Evolutionary conservation across 495 filamentous ascomycete species (phyloP).

Genomic region (Pseudoneurospora amorphoporcata): DNA sequence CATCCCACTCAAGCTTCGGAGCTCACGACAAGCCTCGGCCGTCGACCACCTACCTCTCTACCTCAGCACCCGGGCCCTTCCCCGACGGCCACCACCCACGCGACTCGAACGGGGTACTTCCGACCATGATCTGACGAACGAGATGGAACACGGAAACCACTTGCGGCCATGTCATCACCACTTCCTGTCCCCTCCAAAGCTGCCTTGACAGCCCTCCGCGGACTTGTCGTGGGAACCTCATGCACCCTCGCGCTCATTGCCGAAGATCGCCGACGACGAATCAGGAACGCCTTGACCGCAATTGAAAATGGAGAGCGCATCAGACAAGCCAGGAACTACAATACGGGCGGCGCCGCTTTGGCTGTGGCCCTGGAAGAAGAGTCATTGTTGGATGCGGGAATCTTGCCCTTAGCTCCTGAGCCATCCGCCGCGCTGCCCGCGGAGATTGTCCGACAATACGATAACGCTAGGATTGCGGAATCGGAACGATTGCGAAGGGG

Average conservation of each 20-base stretch:
- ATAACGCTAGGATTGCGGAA: background rate
- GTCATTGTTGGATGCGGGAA: slow-evolving; percentile 8
- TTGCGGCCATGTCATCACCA: slow-evolving; percentile 27
- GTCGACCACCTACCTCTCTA: background rate
- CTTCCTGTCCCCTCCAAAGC: slow-evolving; percentile 44
- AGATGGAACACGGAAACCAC: slow-evolving; percentile 12
- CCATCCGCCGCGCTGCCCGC: slow-evolving; percentile 1
- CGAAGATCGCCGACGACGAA: slow-evolving; percentile 43
- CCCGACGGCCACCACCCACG: background rate
- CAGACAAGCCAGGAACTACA: slow-evolving; percentile 32
- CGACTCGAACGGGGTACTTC: background rate
- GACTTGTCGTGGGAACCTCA: slow-evolving; percentile 41
- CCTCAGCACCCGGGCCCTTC: background rate
- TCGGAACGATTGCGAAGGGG: background rate
- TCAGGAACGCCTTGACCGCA: slow-evolving; percentile 32
- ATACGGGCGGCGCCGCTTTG: slow-evolving; percentile 16
- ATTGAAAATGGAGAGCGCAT: slow-evolving; percentile 38
- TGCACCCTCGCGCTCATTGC: slow-evolving; percentile 42
- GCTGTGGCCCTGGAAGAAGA: slow-evolving; percentile 43
- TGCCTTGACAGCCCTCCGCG: slow-evolving; percentile 41
- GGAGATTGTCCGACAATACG: background rate
- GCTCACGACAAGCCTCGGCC: background rate
- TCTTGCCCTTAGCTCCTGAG: slow-evolving; percentile 11
- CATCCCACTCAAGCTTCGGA: background rate
- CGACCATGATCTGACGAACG: slow-evolving; percentile 15